phyloP scores from a whole-genome alignment of 306 rosid species.

The Crotalaria pallida region DNA sequence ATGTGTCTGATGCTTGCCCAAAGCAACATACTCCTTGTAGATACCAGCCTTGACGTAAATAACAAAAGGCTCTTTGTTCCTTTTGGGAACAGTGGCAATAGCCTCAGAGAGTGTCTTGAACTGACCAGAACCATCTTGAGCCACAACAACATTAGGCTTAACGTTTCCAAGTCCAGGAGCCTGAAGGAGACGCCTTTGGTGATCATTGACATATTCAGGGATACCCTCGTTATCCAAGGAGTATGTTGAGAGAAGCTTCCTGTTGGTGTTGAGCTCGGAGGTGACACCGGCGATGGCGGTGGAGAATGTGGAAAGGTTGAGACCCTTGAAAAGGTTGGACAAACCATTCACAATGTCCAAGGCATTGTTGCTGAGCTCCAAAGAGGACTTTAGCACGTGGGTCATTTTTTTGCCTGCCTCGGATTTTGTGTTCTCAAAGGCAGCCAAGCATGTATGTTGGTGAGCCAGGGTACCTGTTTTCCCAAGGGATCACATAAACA shows the following conservation, averaged over 20 bases:
- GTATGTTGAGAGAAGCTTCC: slow-evolving; percentile 28
- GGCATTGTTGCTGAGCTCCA: slow-evolving; percentile 61
- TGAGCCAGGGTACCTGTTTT: slow-evolving; percentile 55
- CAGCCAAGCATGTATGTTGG: slow-evolving; percentile 72
- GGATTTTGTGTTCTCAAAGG: slow-evolving; percentile 52
- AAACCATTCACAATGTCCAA: slow-evolving; percentile 50
- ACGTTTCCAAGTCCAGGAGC: background rate
- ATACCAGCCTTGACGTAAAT: slow-evolving; percentile 66
- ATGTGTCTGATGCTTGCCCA: slow-evolving; percentile 28
- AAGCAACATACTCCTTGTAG: slow-evolving; percentile 37
- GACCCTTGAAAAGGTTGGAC: slow-evolving; percentile 9
- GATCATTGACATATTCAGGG: slow-evolving; percentile 41
- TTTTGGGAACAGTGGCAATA: slow-evolving; percentile 35
- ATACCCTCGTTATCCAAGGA: background rate
- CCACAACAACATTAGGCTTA: slow-evolving; percentile 54
- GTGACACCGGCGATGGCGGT: background rate
- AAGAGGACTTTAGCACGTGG: slow-evolving; percentile 31
- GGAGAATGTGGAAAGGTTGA: background rate
- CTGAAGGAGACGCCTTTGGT: slow-evolving; percentile 22
- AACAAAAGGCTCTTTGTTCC: slow-evolving; percentile 45
- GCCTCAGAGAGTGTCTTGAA: slow-evolving; percentile 57
- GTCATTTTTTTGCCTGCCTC: slow-evolving; percentile 48
- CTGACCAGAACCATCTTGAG: slow-evolving; percentile 62
- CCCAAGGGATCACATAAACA: slow-evolving; percentile 29
- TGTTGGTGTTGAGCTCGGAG: background rate